These are phyloP conservation scores for Cafeteria roenbergensis DNA, from an alignment of 108 stramenopile genomes.

Conservation along the genomic window DNA sequence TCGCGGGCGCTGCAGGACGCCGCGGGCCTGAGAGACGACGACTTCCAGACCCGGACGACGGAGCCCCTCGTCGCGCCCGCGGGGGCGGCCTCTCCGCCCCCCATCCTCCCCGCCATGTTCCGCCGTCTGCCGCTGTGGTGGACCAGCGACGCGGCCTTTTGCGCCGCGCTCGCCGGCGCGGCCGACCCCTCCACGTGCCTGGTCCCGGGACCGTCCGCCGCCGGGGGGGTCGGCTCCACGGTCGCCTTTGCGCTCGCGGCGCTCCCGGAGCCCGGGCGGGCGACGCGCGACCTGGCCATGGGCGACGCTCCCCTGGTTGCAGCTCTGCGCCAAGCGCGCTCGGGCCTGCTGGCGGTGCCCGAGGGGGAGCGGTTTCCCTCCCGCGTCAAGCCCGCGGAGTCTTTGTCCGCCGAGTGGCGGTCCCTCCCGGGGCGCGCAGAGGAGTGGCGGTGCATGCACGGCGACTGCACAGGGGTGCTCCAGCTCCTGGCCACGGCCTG, in stretches of 20 bases:
- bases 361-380: too few species aligned
- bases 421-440: background rate
- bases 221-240: background rate
- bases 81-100: too few species aligned
- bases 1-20: too few species aligned
- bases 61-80: too few species aligned
- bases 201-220: background rate
- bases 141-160: conserved; percentile 7
- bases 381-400: too few species aligned
- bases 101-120: too few species aligned
- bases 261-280: background rate
- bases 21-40: too few species aligned
- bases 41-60: too few species aligned
- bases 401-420: too few species aligned
- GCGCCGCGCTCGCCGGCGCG: background rate
- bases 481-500: background rate
- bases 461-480: background rate
- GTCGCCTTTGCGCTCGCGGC: background rate
- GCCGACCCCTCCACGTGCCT: background rate
- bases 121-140: too few species aligned
- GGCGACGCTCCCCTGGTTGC: background rate
- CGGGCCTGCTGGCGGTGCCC: background rate
- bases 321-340: background rate
- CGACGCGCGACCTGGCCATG: background rate
- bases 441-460: background rate